These are phyloP conservation scores for Corchorus olitorius DNA, from an alignment of 345 rosid species.

Conservation along the genomic window DNA sequence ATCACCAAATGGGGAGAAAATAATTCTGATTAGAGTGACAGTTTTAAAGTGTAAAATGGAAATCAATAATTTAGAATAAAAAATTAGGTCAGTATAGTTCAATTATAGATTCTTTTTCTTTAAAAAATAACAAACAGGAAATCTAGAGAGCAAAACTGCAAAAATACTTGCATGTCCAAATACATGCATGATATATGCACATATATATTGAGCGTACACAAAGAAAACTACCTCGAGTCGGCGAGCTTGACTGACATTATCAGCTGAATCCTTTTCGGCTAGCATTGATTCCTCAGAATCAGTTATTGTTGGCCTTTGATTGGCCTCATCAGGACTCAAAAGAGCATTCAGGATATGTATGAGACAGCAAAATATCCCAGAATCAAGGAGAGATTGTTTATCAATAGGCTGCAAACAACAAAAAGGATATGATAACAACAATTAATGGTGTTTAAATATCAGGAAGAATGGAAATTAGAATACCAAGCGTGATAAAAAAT, in stretches of 20 bases:
- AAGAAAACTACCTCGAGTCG: conserved; percentile 77
- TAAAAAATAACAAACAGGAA: no score
- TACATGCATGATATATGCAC: no score
- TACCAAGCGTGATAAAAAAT: conserved; percentile 14
- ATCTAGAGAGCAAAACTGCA: no score
- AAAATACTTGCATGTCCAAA: no score
- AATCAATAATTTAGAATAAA: no score
- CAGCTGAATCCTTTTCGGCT: conserved; percentile 44
- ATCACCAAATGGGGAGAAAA: neutral
- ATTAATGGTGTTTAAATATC: conserved; percentile 7
- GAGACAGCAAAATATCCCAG: conserved; percentile 98
- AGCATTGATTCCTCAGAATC: conserved; percentile 36
- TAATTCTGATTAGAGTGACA: neutral
- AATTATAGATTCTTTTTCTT: no score
- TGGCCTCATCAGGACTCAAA: conserved; percentile 57
- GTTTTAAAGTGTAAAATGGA: neutral
- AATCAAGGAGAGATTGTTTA: conserved; percentile 96
- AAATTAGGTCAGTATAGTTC: no score
- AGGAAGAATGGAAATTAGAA: neutral
- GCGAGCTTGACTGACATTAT: conserved; percentile 47
- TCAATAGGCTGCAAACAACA: conserved; percentile 78
- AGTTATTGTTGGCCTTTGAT: conserved; percentile 33
- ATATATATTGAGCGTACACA: neutral
- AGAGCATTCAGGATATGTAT: conserved; percentile 79
- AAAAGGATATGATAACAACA: neutral